These are phyloP conservation scores for Boletus pseudo-olivaceus DNA, from an alignment of 768 basidiomycete species.

Conservation along the genomic window DNA sequence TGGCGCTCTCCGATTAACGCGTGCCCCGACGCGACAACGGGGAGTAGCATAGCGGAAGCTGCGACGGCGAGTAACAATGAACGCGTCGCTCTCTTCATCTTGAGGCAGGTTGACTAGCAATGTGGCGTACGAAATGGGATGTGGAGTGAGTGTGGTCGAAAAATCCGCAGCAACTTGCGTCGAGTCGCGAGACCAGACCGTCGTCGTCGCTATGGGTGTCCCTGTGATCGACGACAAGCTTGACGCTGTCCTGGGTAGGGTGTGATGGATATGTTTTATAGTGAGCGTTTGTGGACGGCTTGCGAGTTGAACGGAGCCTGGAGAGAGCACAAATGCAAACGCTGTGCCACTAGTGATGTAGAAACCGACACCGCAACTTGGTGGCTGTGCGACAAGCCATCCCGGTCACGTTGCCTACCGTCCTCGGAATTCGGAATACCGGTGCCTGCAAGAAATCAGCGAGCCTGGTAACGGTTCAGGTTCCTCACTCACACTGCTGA, in stretches of 20 bases:
- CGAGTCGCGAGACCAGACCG: constrained; percentile 13
- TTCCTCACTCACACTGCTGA: too few species aligned
- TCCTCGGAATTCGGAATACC: neutral
- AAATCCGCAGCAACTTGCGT: constrained; percentile 23
- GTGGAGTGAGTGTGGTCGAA: constrained; percentile 23
- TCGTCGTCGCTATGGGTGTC: constrained; percentile 8
- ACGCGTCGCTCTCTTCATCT: constrained; percentile 22
- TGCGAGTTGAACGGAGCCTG: constrained; percentile 5
- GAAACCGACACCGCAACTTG: constrained; percentile 13
- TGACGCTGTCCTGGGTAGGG: neutral
- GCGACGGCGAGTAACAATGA: constrained; percentile 28
- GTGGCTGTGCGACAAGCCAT: constrained; percentile 19
- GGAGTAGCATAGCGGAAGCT: constrained; percentile 27
- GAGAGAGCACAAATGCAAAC: constrained; percentile 8
- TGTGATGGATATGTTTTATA: neutral
- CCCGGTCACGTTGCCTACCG: constrained; percentile 14
- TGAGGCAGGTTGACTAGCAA: constrained; percentile 12
- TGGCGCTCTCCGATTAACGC: constrained; percentile 14
- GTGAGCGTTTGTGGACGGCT: neutral
- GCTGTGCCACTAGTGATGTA: constrained; percentile 8
- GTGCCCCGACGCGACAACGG: constrained; percentile 21
- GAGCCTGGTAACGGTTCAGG: too few species aligned
- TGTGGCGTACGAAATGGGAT: constrained; percentile 2
- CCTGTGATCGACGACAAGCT: constrained; percentile 1
- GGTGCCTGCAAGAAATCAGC: neutral